Evolutionary conservation across 2,329 filamentous ascomycete genomes (phyloP).

Genomic region (Apiospora saccharicola): DNA sequence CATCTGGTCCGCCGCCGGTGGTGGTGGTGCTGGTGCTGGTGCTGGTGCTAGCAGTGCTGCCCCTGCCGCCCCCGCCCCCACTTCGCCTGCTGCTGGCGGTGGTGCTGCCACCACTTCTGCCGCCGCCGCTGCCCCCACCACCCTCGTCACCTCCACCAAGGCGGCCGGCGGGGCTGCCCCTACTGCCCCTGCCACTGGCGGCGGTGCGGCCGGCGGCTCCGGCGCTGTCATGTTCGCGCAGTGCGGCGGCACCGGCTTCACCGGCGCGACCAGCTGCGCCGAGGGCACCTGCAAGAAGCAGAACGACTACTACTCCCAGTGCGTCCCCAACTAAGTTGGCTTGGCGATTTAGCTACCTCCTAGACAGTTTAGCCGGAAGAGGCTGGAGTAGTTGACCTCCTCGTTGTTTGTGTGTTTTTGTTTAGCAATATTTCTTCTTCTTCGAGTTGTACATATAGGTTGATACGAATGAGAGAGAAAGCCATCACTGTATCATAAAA

Average conservation of each 20-base stretch:
- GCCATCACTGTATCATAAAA: constrained; percentile 1
- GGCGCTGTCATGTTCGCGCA: not conserved
- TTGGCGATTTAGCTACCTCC: not conserved
- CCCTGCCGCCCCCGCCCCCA: constrained; percentile 15
- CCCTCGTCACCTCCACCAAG: constrained; percentile 11
- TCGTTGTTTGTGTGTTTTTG: not conserved
- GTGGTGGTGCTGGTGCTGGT: not conserved
- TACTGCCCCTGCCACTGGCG: not conserved
- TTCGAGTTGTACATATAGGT: constrained; percentile 18
- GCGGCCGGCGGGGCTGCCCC: constrained; percentile 12
- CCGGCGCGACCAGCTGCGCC: constrained; percentile 32
- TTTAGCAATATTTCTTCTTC: not conserved
- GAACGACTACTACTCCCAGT: constrained; percentile 27
- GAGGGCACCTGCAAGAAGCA: constrained; percentile 33
- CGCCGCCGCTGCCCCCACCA: not conserved
- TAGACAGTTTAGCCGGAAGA: not conserved
- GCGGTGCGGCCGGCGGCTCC: constrained; percentile 16
- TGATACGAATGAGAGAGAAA: constrained; percentile 1
- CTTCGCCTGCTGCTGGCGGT: constrained; percentile 8
- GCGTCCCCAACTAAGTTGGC: constrained; percentile 2
- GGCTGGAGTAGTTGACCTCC: too few species aligned
- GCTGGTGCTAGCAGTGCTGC: not conserved
- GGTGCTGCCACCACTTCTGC: not conserved
- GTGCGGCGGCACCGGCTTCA: constrained; percentile 31
- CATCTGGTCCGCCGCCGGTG: constrained; percentile 26